phyloP scores from a whole-genome alignment of 2,329 filamentous ascomycete genomes.

The Nemania sp. region DNA sequence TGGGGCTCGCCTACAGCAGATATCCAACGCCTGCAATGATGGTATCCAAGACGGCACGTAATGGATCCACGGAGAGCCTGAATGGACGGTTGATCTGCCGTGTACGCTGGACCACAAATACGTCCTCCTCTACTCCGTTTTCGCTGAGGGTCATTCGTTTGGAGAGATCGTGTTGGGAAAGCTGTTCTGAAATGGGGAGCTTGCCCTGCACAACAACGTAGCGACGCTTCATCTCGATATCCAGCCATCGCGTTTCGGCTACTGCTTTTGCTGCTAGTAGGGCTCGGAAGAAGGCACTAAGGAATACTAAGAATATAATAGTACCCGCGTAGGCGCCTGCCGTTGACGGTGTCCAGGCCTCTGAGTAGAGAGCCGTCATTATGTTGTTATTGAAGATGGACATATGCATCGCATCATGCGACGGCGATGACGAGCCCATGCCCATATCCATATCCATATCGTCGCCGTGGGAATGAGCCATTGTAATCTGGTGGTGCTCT shows the following conservation, averaged over 20 bases:
- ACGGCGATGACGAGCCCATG: slow-evolving; percentile 31
- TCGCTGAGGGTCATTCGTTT: slow-evolving; percentile 70
- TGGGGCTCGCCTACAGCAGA: slow-evolving; percentile 36
- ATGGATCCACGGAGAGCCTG: slow-evolving; percentile 69
- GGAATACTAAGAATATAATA: slow-evolving; percentile 85
- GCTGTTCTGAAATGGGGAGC: slow-evolving; percentile 59
- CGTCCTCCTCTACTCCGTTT: slow-evolving; percentile 80
- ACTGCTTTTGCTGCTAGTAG: slow-evolving; percentile 72
- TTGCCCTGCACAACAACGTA: slow-evolving; percentile 75
- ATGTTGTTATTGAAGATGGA: slow-evolving; percentile 61
- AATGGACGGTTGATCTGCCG: slow-evolving; percentile 69
- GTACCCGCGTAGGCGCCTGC: slow-evolving; percentile 80
- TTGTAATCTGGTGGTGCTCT: slow-evolving; percentile 5
- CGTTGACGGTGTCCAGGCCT: slow-evolving; percentile 71
- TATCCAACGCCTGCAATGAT: slow-evolving; percentile 38
- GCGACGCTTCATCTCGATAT: slow-evolving; percentile 71
- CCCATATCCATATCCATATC: slow-evolving; percentile 40
- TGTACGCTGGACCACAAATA: slow-evolving; percentile 69
- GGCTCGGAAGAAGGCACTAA: slow-evolving; percentile 70
- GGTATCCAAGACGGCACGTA: slow-evolving; percentile 39
- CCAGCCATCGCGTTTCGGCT: slow-evolving; percentile 66
- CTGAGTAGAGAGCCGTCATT: slow-evolving; percentile 59
- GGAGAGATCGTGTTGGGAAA: slow-evolving; percentile 61
- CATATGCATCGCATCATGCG: slow-evolving; percentile 42
- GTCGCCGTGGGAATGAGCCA: slow-evolving; percentile 21